phyloP scores from a whole-genome alignment of 2,329 filamentous ascomycete genomes.

The Chaetomium olivaceum region DNA sequence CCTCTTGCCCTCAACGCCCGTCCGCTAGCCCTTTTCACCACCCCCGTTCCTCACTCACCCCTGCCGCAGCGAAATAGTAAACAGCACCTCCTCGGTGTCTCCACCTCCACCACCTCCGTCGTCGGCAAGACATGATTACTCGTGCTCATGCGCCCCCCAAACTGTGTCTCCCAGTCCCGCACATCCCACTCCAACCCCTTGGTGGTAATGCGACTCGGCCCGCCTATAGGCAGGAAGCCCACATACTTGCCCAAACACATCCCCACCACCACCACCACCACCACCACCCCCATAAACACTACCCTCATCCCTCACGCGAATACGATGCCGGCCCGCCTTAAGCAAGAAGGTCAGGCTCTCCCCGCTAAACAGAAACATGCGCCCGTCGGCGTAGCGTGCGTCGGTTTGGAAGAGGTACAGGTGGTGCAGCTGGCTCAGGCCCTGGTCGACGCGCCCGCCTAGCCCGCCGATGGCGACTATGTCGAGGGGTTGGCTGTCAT shows the following conservation, averaged over 20 bases:
- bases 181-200: slow-evolving; percentile 91
- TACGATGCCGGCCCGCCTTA: slow-evolving; percentile 64
- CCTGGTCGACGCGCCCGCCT: slow-evolving; percentile 90
- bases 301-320: slow-evolving; percentile 60
- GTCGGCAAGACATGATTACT: slow-evolving; percentile 72
- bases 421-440: slow-evolving; percentile 84
- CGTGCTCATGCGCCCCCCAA: slow-evolving; percentile 73
- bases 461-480: slow-evolving; percentile 84
- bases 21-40: no score
- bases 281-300: slow-evolving; percentile 44
- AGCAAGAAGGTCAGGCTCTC: slow-evolving; percentile 82
- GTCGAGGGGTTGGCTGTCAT: slow-evolving; percentile 44
- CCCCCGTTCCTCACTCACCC: not conserved
- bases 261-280: slow-evolving; percentile 44
- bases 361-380: slow-evolving; percentile 77
- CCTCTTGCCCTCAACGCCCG: not conserved
- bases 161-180: slow-evolving; percentile 72
- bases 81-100: slow-evolving; percentile 67
- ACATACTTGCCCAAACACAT: slow-evolving; percentile 73
- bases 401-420: slow-evolving; percentile 65
- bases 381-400: slow-evolving; percentile 51
- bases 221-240: slow-evolving; percentile 82
- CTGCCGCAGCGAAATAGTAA: slow-evolving; percentile 67
- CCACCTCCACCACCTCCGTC: slow-evolving; percentile 61
- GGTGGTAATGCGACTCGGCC: slow-evolving; percentile 76